These are phyloP conservation scores for Ambrosia trifida DNA, from an alignment of 129 eudicot species.

Conservation along the genomic window DNA sequence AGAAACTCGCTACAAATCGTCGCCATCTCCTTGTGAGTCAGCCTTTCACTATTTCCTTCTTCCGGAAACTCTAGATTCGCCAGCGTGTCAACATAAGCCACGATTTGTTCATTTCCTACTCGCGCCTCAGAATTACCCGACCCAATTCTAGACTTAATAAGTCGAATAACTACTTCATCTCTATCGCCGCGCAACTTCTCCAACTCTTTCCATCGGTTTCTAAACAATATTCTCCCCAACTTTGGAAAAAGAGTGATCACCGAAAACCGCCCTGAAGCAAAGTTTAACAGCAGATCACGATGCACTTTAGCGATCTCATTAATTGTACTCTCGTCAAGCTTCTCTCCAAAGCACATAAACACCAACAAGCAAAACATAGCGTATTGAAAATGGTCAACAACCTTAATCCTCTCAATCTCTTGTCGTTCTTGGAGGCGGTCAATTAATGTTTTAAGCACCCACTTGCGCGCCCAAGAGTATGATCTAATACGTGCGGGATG, in stretches of 20 bases:
- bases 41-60: conserved; percentile 18
- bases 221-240: conserved; percentile 47
- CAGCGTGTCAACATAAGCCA: conserved; percentile 64
- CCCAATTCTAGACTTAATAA: conserved; percentile 40
- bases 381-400: conserved; percentile 52
- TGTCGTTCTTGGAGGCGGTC: conserved; percentile 6
- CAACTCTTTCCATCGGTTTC: conserved; percentile 48
- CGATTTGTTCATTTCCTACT: conserved; percentile 12
- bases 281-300: conserved; percentile 23
- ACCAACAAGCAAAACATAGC: conserved; percentile 63
- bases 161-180: conserved; percentile 41
- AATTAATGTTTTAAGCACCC: conserved; percentile 41
- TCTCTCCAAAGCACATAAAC: conserved; percentile 72
- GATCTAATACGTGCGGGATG: conserved; percentile 43
- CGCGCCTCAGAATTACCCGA: not conserved
- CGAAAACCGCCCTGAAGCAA: conserved; percentile 26
- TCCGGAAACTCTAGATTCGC: conserved; percentile 40
- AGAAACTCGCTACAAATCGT: conserved; percentile 57
- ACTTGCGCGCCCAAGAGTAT: conserved; percentile 41
- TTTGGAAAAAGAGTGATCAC: conserved; percentile 44
- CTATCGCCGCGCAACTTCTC: conserved; percentile 16
- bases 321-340: conserved; percentile 43
- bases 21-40: conserved; percentile 46
- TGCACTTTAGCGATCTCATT: conserved; percentile 43
- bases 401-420: conserved; percentile 26